Evolutionary conservation across 2,329 filamentous ascomycete genomes (phyloP).

Genomic region (Myriosclerotinia curreyana): DNA sequence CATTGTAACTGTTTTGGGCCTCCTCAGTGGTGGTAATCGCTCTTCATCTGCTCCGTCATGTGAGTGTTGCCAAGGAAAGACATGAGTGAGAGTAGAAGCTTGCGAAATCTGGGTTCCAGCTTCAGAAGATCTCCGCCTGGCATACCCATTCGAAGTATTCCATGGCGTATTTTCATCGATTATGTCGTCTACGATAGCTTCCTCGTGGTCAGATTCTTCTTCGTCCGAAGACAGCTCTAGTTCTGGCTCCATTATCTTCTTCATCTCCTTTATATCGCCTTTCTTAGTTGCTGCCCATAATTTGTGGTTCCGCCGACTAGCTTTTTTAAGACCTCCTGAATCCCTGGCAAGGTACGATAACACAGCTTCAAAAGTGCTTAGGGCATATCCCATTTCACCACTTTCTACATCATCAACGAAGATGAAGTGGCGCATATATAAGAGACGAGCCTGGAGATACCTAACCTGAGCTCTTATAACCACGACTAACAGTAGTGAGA

Average conservation of each 20-base stretch:
- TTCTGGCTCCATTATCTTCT: conserved; percentile 73
- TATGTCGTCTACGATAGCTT: conserved; percentile 46
- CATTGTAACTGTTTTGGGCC: conserved; percentile 69
- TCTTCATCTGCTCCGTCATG: conserved; percentile 43
- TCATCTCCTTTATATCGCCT: conserved; percentile 74
- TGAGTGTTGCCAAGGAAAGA: conserved; percentile 83
- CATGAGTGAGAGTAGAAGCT: conserved; percentile 62
- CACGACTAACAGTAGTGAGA: conserved; percentile 85
- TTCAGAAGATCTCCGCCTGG: conserved; percentile 30
- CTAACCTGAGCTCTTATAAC: conserved; percentile 87
- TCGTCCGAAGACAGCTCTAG: conserved; percentile 34
- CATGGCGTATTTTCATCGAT: conserved; percentile 45
- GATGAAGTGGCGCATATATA: conserved; percentile 97
- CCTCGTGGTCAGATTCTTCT: conserved; percentile 34
- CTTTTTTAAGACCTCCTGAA: conserved; percentile 75
- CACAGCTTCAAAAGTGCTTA: conserved; percentile 95
- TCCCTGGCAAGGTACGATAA: conserved; percentile 82
- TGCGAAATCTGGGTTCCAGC: conserved; percentile 32
- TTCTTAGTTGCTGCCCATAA: conserved; percentile 82
- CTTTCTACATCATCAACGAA: conserved; percentile 97
- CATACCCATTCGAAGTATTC: conserved; percentile 32
- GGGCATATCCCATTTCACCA: conserved; percentile 90
- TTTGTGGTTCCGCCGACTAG: conserved; percentile 79
- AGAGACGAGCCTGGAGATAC: conserved; percentile 80
- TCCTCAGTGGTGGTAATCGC: conserved; percentile 33